phyloP scores from a whole-genome alignment of 2,329 filamentous ascomycete species.

The Trichoderma cornu-damae region DNA sequence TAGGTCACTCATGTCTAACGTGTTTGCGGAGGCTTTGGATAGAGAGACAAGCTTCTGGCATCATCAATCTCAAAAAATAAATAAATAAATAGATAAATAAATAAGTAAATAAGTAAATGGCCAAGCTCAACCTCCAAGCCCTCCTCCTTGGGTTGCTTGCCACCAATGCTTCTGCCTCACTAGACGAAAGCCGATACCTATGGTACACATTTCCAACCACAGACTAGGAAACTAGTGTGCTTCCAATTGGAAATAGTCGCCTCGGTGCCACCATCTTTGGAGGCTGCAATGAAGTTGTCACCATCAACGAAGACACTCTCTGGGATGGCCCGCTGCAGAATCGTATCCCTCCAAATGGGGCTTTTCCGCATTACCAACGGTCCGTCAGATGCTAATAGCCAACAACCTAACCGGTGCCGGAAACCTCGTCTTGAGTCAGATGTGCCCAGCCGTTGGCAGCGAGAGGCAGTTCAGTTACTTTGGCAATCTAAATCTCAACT shows the following conservation, averaged over 20 bases:
- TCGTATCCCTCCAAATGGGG: constrained; percentile 35
- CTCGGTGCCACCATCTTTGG: constrained; percentile 38
- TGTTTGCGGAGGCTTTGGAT: not conserved
- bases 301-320: constrained; percentile 42
- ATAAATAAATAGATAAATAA: too few species aligned
- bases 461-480: constrained; percentile 19
- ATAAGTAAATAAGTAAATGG: too few species aligned
- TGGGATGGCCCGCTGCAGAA: constrained; percentile 37
- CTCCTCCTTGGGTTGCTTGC: not conserved
- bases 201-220: constrained; percentile 22
- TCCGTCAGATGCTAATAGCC: constrained; percentile 34
- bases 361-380: constrained; percentile 29
- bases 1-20: not conserved
- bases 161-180: not conserved
- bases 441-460: not conserved
- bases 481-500: constrained; percentile 31
- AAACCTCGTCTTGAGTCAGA: constrained; percentile 25
- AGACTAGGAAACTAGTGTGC: constrained; percentile 27
- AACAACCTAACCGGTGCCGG: constrained; percentile 36
- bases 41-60: not conserved
- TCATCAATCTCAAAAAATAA: not conserved
- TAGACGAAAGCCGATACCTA: constrained; percentile 19
- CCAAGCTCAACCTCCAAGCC: constrained; percentile 9
- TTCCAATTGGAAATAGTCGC: constrained; percentile 44
- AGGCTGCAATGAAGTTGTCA: constrained; percentile 35